These are phyloP conservation scores for Knoxdaviesia capensis DNA, from an alignment of 2,329 filamentous ascomycete species.

Conservation along the genomic window DNA sequence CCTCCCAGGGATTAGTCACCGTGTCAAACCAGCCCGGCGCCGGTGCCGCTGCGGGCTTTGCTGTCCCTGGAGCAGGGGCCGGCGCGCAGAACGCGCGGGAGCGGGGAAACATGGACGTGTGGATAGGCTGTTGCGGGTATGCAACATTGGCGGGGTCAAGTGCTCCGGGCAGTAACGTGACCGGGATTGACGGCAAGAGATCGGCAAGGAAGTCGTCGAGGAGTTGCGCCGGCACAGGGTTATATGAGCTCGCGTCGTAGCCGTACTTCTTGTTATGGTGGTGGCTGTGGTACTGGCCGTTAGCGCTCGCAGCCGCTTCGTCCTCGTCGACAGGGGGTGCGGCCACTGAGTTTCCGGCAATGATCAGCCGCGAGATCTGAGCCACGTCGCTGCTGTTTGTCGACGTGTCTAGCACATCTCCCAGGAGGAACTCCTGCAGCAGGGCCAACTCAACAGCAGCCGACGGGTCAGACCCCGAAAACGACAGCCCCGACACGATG, in stretches of 20 bases:
- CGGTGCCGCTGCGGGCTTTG: conserved; percentile 1
- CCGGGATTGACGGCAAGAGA: conserved; percentile 65
- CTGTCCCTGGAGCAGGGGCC: conserved; percentile 8
- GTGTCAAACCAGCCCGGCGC: conserved; percentile 62
- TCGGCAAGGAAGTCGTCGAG: conserved; percentile 68
- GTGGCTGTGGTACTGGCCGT: neutral
- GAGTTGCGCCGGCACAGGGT: conserved; percentile 62
- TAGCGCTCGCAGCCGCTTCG: conserved; percentile 11
- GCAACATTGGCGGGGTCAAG: conserved; percentile 76
- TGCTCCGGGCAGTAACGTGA: conserved; percentile 73
- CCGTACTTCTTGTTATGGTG: conserved; percentile 59
- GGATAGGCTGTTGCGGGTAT: conserved; percentile 82
- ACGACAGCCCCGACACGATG: conserved; percentile 71
- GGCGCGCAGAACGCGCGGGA: conserved; percentile 45
- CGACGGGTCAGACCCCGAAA: conserved; percentile 52
- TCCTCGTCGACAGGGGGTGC: conserved; percentile 13
- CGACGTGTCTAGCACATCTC: conserved; percentile 46
- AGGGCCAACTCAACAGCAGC: conserved; percentile 60
- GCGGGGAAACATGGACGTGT: conserved; percentile 74
- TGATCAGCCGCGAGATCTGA: conserved; percentile 65
- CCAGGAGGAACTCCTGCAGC: conserved; percentile 70
- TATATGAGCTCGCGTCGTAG: conserved; percentile 79
- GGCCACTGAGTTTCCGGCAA: conserved; percentile 83
- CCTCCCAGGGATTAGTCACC: conserved; percentile 87
- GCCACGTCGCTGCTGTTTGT: conserved; percentile 35